Conservation (phyloP, 2,329 filamentous ascomycete species). For the Colletotrichum kahawae region DNA sequence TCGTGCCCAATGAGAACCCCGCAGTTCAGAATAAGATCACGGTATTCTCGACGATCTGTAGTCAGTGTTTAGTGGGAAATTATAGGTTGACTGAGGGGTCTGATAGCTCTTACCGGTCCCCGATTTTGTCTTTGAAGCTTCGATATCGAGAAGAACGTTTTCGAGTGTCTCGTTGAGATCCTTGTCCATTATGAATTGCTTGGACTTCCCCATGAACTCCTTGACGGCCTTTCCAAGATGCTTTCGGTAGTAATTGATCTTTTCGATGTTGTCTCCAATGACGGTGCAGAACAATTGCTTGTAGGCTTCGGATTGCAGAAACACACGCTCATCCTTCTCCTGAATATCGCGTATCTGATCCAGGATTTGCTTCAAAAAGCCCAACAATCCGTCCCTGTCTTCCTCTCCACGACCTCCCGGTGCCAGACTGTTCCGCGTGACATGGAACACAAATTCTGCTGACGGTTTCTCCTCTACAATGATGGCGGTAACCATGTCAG, state of each 20-base stretch:
- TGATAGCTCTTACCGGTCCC: neutral
- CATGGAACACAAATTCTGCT: neutral
- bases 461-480: neutral
- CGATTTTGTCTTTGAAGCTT: neutral
- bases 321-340: neutral
- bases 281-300: neutral
- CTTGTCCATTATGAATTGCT: neutral
- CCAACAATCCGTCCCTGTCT: neutral
- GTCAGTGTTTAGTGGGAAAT: neutral
- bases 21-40: neutral
- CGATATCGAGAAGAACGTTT: neutral
- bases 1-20: neutral
- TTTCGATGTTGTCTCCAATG: neutral
- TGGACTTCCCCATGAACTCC: neutral
- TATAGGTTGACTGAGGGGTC: neutral
- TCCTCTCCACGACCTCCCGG: accelerated
- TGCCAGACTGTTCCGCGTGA: neutral
- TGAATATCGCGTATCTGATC: neutral
- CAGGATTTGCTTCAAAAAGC: neutral
- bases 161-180: neutral
- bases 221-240: neutral
- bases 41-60: neutral
- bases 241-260: neutral
- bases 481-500: neutral
- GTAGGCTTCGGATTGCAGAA: neutral